These are phyloP conservation scores for Gnomoniopsis smithogilvyi DNA, from an alignment of 2,329 filamentous ascomycete genomes.

Conservation along the genomic window DNA sequence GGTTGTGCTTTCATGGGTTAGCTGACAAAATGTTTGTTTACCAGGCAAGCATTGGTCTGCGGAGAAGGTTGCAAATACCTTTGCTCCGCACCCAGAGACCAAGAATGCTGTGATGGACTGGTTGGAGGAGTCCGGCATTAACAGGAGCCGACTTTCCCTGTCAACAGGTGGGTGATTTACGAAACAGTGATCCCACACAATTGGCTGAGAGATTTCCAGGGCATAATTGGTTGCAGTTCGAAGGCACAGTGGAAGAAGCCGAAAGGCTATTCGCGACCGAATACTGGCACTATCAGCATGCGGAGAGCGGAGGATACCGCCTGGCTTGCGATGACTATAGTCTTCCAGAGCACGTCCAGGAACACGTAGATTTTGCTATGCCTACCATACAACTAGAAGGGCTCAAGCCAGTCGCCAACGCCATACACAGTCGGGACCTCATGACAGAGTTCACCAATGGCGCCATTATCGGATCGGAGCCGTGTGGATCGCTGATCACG, in stretches of 20 bases:
- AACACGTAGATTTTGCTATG: constrained; percentile 6
- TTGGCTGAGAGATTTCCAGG: not conserved
- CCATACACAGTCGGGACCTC: not conserved
- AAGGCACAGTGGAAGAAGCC: constrained; percentile 4
- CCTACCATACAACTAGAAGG: constrained; percentile 17
- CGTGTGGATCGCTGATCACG: constrained; percentile 3
- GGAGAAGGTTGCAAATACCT: constrained; percentile 3
- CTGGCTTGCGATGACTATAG: constrained; percentile 7
- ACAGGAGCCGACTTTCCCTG: not conserved
- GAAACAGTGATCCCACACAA: not conserved
- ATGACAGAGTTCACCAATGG: not conserved
- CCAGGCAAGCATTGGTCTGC: constrained; percentile 10
- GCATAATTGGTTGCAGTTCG: constrained; percentile 7
- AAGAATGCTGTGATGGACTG: constrained; percentile 5
- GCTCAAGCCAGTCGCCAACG: constrained; percentile 6
- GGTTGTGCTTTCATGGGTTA: not conserved
- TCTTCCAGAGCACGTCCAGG: constrained; percentile 4
- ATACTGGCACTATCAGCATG: constrained; percentile 10
- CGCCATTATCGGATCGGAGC: not conserved
- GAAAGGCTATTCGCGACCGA: constrained; percentile 4
- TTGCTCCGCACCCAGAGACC: constrained; percentile 5
- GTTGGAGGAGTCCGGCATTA: constrained; percentile 2
- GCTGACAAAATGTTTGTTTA: not conserved
- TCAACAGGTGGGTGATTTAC: not conserved
- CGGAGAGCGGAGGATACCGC: not conserved